Evolutionary conservation across 306 rosid species (phyloP), one percentile per base, ranked within the genome.

Genomic region (Pachyrhizus erosus): DNA sequence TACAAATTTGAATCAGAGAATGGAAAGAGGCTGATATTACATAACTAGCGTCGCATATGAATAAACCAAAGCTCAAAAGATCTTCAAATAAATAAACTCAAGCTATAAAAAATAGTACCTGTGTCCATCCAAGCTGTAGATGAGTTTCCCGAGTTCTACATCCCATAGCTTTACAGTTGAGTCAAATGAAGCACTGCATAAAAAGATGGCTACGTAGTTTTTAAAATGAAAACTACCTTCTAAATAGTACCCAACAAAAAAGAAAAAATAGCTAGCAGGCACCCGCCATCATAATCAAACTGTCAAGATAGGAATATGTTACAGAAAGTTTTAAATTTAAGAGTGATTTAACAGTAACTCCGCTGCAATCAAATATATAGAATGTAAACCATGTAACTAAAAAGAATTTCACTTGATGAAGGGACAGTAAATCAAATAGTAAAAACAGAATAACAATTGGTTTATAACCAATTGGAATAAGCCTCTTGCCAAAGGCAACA

Each of bases 101-200:
- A 64, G 51, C 40, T 15, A 43, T 5, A 52, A 71, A 69, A 69
- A 54, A 18, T 4, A 42, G 15, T 87, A 96, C 99, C 96, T 91
- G 86, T 96, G 99, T 83, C 97, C 99, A 78, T 88, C 88, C 88
- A 93, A 87, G 90, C 92, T 92, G 82, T 68, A 48, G 43, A 96
- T 73, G 81, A 91, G 93, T 75, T 89, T 96, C 85, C 99, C 99
- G 9, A 75, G 86, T 75, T 93, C 86, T 5, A 89, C 94, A 83
- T 96, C 98, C 99, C 99, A 96, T 45, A 96, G 80, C 89, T 96
- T 96, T 65, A 96, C 96, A 37, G 97, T 93, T 6, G 99, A 89
- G 86, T 96, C 99, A 78, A 93, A 96, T 82, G 99, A 96, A 29
- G 99, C 99, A 81, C 99, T 95, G 92, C 83, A 78, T 17, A 37